Conservation (phyloP, 331 rosid genomes). For the Acacia concinna region DNA sequence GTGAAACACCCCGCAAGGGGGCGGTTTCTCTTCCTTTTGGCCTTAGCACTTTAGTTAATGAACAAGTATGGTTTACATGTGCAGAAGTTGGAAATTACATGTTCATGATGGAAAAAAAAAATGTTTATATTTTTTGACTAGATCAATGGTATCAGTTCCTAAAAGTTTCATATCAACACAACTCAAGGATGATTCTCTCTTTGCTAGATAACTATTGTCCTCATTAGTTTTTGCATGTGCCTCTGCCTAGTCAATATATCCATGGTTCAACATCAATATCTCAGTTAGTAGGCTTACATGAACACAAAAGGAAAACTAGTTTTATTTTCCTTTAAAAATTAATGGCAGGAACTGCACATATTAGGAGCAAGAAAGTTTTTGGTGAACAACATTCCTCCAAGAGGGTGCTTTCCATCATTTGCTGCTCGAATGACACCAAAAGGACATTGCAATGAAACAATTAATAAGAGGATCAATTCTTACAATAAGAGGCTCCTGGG, state of each 20-base stretch:
- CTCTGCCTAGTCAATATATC: background rate
- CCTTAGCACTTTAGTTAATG: background rate
- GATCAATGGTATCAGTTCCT: background rate
- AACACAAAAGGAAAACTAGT: background rate
- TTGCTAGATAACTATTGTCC: background rate
- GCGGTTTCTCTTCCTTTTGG: background rate
- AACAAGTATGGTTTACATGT: background rate
- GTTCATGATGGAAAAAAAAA: background rate
- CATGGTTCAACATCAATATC: background rate
- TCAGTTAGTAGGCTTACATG: background rate
- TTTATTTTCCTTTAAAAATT: background rate
- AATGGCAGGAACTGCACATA: constrained; percentile 29
- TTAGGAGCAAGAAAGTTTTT: constrained; percentile 42
- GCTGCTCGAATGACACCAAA: constrained; percentile 20
- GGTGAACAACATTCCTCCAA: constrained; percentile 33
- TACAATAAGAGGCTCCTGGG: constrained; percentile 23
- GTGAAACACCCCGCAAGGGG: background rate
- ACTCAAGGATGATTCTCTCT: background rate
- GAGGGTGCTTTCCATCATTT: constrained; percentile 34
- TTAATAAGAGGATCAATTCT: constrained; percentile 12
- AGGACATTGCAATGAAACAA: constrained; percentile 28
- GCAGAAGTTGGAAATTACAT: background rate
- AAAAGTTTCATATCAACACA: background rate
- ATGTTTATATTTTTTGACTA: background rate
- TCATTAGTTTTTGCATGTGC: background rate